Percentiles rank a stretch among this genome's conserved stretches.
phyloP scores from a whole-genome alignment of 805 yeast species.

The Candida easanensis region DNA sequence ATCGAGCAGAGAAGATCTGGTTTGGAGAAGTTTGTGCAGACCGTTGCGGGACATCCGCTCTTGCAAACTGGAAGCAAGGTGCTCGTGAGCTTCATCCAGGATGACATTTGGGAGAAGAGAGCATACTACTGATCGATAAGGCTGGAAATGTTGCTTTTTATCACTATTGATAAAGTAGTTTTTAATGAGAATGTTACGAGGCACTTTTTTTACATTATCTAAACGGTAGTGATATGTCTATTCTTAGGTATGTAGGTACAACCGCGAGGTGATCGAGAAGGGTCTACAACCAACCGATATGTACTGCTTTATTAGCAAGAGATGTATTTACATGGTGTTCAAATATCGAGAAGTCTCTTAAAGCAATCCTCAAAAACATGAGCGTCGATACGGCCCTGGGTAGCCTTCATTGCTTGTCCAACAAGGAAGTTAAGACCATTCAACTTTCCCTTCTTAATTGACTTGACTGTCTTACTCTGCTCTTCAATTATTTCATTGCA shows the following conservation, averaged over 20 bases:
- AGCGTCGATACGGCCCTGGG: constrained; percentile 57
- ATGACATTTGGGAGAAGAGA: constrained; percentile 66
- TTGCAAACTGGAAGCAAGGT: constrained; percentile 83
- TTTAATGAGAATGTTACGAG: too few species aligned
- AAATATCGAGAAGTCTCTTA: constrained; percentile 24
- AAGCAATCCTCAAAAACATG: constrained; percentile 33
- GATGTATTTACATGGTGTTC: constrained; percentile 8
- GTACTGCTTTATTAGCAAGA: too few species aligned
- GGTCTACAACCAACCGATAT: too few species aligned
- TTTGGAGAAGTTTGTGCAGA: constrained; percentile 70
- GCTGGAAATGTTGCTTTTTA: not conserved
- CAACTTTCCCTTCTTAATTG: constrained; percentile 47
- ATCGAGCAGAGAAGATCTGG: constrained; percentile 85
- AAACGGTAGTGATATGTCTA: too few species aligned
- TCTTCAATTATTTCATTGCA: constrained; percentile 37
- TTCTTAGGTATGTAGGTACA: too few species aligned
- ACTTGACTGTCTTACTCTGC: constrained; percentile 52
- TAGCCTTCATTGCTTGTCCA: constrained; percentile 79
- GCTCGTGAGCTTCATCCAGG: constrained; percentile 81
- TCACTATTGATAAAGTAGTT: too few species aligned
- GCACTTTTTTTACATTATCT: too few species aligned
- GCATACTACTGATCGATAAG: constrained; percentile 8
- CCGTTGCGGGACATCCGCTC: constrained; percentile 91
- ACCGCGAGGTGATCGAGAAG: too few species aligned
- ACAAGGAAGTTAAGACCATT: constrained; percentile 72